Percentiles rank a stretch among this genome's conserved stretches.
Conservation (phyloP, 2,329 filamentous ascomycete species). For the Calonectria pteridis region DNA sequence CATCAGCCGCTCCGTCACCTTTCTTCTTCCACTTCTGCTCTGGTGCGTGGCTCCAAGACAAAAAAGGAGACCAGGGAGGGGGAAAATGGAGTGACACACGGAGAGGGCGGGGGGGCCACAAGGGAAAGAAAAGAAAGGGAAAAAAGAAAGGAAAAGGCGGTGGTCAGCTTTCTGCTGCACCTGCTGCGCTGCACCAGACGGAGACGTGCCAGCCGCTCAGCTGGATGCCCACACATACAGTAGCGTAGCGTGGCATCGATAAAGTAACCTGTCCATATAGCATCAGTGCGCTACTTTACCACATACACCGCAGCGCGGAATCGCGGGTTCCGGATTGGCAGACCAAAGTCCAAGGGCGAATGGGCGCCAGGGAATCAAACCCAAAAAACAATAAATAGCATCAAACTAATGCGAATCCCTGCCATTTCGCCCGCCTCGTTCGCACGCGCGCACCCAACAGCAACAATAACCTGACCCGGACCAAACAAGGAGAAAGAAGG, state of each 20-base stretch:
- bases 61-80: conserved; percentile 21
- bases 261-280: neutral
- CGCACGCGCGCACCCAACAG: neutral
- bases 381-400: conserved; percentile 4
- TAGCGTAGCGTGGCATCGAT: conserved; percentile 4
- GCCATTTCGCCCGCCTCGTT: neutral
- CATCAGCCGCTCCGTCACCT: neutral
- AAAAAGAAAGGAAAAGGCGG: neutral
- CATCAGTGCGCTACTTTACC: conserved; percentile 10
- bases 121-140: conserved; percentile 9
- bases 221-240: conserved; percentile 3
- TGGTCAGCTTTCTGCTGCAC: conserved; percentile 1
- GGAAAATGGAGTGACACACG: conserved; percentile 17
- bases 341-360: neutral
- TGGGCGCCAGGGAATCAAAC: neutral
- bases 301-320: conserved; percentile 25
- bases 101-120: neutral
- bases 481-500: neutral
- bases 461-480: neutral
- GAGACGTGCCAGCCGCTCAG: neutral
- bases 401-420: conserved; percentile 18
- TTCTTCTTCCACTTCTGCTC: conserved; percentile 9
- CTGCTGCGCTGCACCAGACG: neutral
- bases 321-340: conserved; percentile 13
- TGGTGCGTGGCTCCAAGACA: conserved; percentile 16